These are phyloP conservation scores for Trametes meyenii DNA, from an alignment of 768 basidiomycete species.

Conservation along the genomic window DNA sequence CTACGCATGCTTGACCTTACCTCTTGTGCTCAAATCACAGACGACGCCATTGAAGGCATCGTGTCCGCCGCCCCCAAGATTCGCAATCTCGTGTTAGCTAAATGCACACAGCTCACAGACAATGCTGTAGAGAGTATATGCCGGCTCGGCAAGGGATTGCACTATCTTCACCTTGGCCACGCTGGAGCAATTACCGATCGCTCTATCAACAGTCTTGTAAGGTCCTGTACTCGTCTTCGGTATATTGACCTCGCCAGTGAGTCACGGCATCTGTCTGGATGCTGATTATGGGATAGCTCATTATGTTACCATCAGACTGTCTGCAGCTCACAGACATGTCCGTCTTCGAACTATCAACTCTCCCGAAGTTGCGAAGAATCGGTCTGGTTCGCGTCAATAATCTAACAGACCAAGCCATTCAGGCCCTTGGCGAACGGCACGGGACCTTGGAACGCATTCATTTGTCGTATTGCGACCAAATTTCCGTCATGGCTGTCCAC, in stretches of 20 bases:
- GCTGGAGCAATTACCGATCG: constrained; percentile 87
- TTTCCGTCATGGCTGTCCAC: constrained; percentile 89
- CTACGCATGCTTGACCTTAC: constrained; percentile 94
- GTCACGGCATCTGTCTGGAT: constrained; percentile 33
- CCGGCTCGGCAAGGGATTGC: constrained; percentile 86
- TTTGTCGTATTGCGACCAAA: constrained; percentile 95
- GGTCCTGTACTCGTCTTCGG: constrained; percentile 84
- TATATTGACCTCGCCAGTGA: constrained; percentile 96
- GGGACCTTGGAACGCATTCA: constrained; percentile 93
- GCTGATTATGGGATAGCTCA: not conserved
- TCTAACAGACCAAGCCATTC: constrained; percentile 92
- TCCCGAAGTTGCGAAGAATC: constrained; percentile 91
- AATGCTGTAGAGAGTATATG: constrained; percentile 82
- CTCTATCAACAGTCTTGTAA: constrained; percentile 80
- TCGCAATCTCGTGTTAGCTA: constrained; percentile 55
- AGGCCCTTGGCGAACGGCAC: constrained; percentile 83
- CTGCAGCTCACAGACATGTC: constrained; percentile 88
- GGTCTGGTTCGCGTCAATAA: constrained; percentile 93
- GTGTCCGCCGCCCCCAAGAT: constrained; percentile 50
- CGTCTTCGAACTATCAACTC: constrained; percentile 84
- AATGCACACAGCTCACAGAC: constrained; percentile 80
- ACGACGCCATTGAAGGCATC: constrained; percentile 79
- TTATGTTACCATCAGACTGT: constrained; percentile 59
- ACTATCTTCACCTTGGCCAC: constrained; percentile 95
- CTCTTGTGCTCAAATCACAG: constrained; percentile 74